phyloP scores from a whole-genome alignment of 495 filamentous ascomycete species.

The Daldinia loculata region DNA sequence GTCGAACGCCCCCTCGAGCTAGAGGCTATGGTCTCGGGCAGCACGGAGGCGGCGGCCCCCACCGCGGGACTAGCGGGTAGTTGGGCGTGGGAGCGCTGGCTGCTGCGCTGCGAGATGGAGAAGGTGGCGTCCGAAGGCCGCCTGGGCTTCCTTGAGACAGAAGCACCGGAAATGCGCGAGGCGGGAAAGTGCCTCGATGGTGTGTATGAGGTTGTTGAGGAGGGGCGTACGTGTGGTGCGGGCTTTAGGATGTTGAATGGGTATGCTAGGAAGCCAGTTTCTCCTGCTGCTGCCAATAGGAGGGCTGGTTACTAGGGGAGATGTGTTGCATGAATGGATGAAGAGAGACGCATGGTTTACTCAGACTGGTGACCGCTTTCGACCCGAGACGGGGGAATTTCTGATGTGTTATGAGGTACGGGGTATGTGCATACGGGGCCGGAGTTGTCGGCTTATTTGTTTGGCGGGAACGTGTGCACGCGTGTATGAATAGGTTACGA shows the following conservation, averaged over 20 bases:
- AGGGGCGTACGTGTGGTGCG: constrained; percentile 78
- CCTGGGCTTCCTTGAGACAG: constrained; percentile 58
- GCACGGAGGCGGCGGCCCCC: constrained; percentile 74
- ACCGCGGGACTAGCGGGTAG: constrained; percentile 83
- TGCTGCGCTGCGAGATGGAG: constrained; percentile 84
- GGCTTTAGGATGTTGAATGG: constrained; percentile 89
- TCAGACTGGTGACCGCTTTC: neutral
- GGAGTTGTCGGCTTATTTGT: constrained; percentile 6
- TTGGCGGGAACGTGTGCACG: constrained; percentile 12
- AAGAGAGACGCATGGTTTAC: neutral
- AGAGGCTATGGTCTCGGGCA: constrained; percentile 73
- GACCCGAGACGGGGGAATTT: constrained; percentile 2
- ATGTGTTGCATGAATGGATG: neutral
- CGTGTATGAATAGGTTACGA: constrained; percentile 22
- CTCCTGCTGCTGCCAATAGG: neutral
- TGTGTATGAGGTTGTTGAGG: constrained; percentile 81
- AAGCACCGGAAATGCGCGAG: constrained; percentile 56
- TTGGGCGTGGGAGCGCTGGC: constrained; percentile 97
- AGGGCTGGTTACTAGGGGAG: neutral
- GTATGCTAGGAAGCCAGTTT: constrained; percentile 83
- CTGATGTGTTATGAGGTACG: constrained; percentile 26
- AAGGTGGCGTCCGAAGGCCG: constrained; percentile 73
- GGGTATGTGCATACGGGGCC: neutral
- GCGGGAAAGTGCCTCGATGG: constrained; percentile 71
- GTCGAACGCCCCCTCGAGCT: constrained; percentile 63